phyloP scores from a whole-genome alignment of 345 rosid genomes.

The Rhizophora apiculata region DNA sequence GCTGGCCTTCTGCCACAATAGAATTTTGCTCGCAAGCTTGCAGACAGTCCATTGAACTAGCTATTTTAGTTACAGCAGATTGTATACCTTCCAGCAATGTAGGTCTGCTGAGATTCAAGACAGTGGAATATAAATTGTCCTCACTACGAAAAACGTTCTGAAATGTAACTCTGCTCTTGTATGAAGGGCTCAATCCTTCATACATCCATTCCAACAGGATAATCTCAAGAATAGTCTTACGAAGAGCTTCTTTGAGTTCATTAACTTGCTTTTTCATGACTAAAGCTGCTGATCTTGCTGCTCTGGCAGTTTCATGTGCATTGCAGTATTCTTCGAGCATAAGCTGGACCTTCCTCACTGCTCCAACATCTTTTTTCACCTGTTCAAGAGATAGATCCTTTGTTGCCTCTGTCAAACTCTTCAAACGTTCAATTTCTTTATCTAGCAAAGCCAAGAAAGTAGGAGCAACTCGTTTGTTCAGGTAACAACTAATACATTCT shows the following conservation, averaged over 20 bases:
- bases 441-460: slow-evolving; percentile 58
- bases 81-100: slow-evolving; percentile 64
- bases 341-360: slow-evolving; percentile 55
- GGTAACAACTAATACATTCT: slow-evolving; percentile 55
- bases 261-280: slow-evolving; percentile 67
- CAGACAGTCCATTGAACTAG: slow-evolving; percentile 62
- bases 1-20: slow-evolving; percentile 73
- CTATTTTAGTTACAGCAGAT: slow-evolving; percentile 55
- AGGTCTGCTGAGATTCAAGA: slow-evolving; percentile 60
- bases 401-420: slow-evolving; percentile 40
- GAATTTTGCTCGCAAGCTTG: slow-evolving; percentile 71
- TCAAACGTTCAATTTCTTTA: slow-evolving; percentile 55
- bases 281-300: slow-evolving; percentile 71
- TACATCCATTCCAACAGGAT: slow-evolving; percentile 94
- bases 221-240: slow-evolving; percentile 64
- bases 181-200: slow-evolving; percentile 60
- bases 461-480: slow-evolving; percentile 59
- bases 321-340: slow-evolving; percentile 87
- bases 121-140: slow-evolving; percentile 51
- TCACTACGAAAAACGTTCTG: slow-evolving; percentile 52
- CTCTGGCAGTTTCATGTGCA: slow-evolving; percentile 78
- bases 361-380: slow-evolving; percentile 39
- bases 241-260: slow-evolving; percentile 66
- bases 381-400: slow-evolving; percentile 40
- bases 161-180: slow-evolving; percentile 48